A percentile compares a stretch with the other conserved stretches of the same genome.
These are phyloP conservation scores for Lepidium didymum DNA, from an alignment of 345 rosid genomes.

Conservation along the genomic window DNA sequence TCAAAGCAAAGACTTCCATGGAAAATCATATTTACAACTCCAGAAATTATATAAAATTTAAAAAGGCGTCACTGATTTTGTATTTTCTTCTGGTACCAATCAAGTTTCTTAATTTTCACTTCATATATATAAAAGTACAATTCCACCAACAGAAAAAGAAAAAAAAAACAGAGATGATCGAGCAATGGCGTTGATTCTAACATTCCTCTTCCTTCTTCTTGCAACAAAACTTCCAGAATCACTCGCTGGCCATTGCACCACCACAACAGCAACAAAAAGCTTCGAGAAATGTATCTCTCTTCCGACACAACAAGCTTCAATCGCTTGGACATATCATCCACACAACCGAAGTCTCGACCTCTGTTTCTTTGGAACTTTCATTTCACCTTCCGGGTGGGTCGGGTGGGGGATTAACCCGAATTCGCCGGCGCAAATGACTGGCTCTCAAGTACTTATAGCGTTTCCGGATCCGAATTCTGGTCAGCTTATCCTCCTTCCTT, in stretches of 20 bases:
- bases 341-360: constrained; percentile 75
- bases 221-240: constrained; percentile 15
- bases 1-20: constrained; percentile 41
- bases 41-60: not conserved
- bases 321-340: constrained; percentile 89
- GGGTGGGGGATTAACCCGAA: constrained; percentile 83
- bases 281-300: constrained; percentile 73
- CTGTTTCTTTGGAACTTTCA: constrained; percentile 83
- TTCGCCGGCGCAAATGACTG: constrained; percentile 65
- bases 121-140: not conserved
- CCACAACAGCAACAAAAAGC: constrained; percentile 44
- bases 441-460: constrained; percentile 72
- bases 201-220: constrained; percentile 27
- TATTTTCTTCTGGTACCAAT: constrained; percentile 1
- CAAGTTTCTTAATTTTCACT: not conserved
- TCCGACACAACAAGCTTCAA: constrained; percentile 89
- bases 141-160: not conserved
- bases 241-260: constrained; percentile 51
- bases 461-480: constrained; percentile 90
- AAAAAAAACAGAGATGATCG: constrained; percentile 4
- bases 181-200: constrained; percentile 7
- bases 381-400: constrained; percentile 97
- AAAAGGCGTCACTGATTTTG: not conserved
- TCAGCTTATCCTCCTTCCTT: constrained; percentile 69
- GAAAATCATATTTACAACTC: constrained; percentile 9